A percentile compares a stretch with the other conserved stretches of the same genome.
These are phyloP conservation scores for Baeospora myosura DNA, from an alignment of 1,284 basidiomycete species.

Conservation along the genomic window DNA sequence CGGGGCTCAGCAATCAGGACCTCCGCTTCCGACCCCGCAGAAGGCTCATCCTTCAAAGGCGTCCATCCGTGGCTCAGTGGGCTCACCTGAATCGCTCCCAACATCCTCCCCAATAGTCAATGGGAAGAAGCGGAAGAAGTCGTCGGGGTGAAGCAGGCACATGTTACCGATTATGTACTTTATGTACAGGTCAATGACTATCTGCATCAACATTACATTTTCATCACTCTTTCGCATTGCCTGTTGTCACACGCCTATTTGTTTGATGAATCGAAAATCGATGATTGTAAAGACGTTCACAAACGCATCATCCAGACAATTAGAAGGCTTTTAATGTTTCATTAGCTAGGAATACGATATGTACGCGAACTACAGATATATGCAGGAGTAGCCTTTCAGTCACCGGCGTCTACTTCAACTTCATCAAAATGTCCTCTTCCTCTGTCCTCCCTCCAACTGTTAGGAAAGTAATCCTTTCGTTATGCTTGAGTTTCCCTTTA, in stretches of 20 bases:
- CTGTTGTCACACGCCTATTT: neutral
- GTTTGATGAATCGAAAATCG: neutral
- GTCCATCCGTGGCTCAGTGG: neutral
- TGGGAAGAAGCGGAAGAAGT: slow-evolving; percentile 15
- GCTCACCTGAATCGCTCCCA: neutral
- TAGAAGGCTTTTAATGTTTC: too few relatives aligned
- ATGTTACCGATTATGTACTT: neutral
- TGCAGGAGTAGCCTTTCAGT: too few relatives aligned
- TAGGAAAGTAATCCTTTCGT: too few relatives aligned
- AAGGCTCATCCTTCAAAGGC: neutral
- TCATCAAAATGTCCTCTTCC: too few relatives aligned
- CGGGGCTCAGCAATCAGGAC: neutral
- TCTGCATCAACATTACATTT: neutral
- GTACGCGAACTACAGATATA: too few relatives aligned
- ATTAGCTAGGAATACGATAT: too few relatives aligned
- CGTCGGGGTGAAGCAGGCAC: slow-evolving; percentile 4
- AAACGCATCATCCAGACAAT: too few relatives aligned
- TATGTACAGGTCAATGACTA: neutral
- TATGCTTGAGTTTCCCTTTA: too few relatives aligned
- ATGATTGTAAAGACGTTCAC: too few relatives aligned
- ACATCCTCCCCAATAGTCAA: slow-evolving; percentile 8
- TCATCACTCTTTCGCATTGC: neutral
- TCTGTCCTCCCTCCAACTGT: too few relatives aligned
- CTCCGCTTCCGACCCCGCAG: too few relatives aligned
- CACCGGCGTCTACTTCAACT: too few relatives aligned